Evolutionary conservation across 1,139 yeast genomes (phyloP).

Genomic region (Taphrina deformans): DNA sequence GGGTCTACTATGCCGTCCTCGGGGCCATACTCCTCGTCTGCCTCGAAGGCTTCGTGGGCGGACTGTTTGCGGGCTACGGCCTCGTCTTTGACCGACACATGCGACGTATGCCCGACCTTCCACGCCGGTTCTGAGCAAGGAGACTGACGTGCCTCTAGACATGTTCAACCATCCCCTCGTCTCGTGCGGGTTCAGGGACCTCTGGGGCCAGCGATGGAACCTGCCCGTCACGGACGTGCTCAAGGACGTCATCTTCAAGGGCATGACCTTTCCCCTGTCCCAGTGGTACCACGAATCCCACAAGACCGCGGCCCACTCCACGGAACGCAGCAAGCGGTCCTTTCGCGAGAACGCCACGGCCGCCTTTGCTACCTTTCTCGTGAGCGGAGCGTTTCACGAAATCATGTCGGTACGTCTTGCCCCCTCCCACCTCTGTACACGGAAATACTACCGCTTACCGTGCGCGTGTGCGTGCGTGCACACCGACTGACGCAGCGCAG

Average conservation of each 20-base stretch:
- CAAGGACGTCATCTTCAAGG: constrained; percentile 13
- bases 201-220: constrained; percentile 24
- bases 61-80: constrained; percentile 12
- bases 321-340: background rate
- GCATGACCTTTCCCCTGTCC: constrained; percentile 19
- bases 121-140: background rate
- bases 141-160: background rate
- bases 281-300: constrained; percentile 11
- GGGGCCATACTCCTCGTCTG: constrained; percentile 23
- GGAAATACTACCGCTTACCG: too few relatives aligned
- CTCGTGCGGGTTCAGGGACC: constrained; percentile 18
- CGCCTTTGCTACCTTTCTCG: constrained; percentile 14
- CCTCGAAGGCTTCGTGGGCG: constrained; percentile 27
- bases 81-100: constrained; percentile 9
- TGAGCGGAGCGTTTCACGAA: constrained; percentile 20
- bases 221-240: constrained; percentile 22
- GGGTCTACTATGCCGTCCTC: constrained; percentile 18
- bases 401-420: constrained; percentile 1
- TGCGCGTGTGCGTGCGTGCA: too few relatives aligned
- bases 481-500: too few relatives aligned
- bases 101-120: constrained; percentile 9
- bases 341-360: constrained; percentile 21
- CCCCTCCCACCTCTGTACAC: too few relatives aligned
- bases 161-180: constrained; percentile 15
- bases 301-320: background rate